Percentiles rank a stretch among this genome's conserved stretches.
Evolutionary conservation across 257 asterid genomes (phyloP).

Genomic region (Nicotiana otophora): DNA sequence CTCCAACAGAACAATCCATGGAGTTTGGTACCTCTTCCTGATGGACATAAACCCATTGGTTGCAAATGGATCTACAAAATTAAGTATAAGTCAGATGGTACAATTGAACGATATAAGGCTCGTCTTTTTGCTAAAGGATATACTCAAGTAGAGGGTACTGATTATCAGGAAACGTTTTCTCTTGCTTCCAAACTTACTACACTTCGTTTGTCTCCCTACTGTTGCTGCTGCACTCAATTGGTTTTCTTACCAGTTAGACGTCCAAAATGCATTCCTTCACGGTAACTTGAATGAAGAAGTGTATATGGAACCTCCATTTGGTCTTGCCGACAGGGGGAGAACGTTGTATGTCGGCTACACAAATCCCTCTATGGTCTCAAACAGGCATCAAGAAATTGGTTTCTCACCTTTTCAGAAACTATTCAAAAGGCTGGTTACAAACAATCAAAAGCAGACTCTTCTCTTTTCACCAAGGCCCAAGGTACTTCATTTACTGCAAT

Average conservation of each 20-base stretch:
- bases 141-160: background rate
- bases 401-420: background rate
- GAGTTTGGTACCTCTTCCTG: background rate
- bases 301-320: conserved; percentile 8
- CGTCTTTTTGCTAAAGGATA: conserved; percentile 6
- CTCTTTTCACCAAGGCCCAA: conserved; percentile 11
- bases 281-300: background rate
- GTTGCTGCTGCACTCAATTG: background rate
- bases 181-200: conserved; percentile 6
- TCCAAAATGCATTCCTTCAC: conserved; percentile 6
- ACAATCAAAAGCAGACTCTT: conserved; percentile 19
- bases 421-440: conserved; percentile 14
- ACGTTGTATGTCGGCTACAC: background rate
- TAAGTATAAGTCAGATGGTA: background rate
- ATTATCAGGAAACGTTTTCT: background rate
- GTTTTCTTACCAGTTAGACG: background rate
- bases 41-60: background rate
- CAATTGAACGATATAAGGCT: background rate
- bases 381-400: background rate
- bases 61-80: conserved; percentile 4
- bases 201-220: background rate
- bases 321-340: background rate
- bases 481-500: background rate
- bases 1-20: background rate
- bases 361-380: background rate